These are phyloP conservation scores for Reutealis trisperma DNA, from an alignment of 345 rosid genomes.

Conservation along the genomic window DNA sequence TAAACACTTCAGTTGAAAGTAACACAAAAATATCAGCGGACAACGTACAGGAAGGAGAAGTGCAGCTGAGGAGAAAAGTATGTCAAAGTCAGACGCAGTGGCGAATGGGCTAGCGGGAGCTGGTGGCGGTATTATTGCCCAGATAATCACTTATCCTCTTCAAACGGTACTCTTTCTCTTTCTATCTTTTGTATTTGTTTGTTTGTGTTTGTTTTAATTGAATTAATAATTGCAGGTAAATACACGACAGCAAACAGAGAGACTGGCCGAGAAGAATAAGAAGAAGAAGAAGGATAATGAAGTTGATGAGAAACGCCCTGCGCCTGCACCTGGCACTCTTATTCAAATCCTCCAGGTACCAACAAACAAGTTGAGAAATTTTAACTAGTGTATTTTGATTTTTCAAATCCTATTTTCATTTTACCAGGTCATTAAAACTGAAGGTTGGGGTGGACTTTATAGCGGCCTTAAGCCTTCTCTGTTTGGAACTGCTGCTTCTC, in stretches of 20 bases:
- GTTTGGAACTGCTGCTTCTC: conserved; percentile 70
- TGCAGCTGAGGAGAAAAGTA: neutral
- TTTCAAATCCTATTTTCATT: neutral
- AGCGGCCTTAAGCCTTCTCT: conserved; percentile 76
- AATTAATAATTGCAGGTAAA: conserved; percentile 42
- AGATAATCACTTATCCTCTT: conserved; percentile 72
- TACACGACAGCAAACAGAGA: conserved; percentile 72
- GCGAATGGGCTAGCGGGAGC: conserved; percentile 78
- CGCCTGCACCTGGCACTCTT: no score
- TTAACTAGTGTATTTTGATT: neutral
- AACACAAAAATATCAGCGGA: no score
- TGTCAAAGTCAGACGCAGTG: conserved; percentile 56
- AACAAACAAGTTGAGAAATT: neutral
- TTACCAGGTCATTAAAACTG: conserved; percentile 42
- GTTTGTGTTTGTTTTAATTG: neutral
- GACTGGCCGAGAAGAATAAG: conserved; percentile 45
- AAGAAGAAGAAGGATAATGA: neutral
- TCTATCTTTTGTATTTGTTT: neutral
- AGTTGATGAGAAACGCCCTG: neutral
- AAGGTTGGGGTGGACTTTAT: conserved; percentile 73
- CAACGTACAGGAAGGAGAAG: neutral
- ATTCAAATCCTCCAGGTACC: conserved; percentile 49
- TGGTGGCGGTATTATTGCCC: conserved; percentile 72
- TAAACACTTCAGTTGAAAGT: no score
- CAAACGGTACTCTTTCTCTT: conserved; percentile 42